Conservation (phyloP, 352 stramenopile genomes). For the Lagenidium giganteum region DNA sequence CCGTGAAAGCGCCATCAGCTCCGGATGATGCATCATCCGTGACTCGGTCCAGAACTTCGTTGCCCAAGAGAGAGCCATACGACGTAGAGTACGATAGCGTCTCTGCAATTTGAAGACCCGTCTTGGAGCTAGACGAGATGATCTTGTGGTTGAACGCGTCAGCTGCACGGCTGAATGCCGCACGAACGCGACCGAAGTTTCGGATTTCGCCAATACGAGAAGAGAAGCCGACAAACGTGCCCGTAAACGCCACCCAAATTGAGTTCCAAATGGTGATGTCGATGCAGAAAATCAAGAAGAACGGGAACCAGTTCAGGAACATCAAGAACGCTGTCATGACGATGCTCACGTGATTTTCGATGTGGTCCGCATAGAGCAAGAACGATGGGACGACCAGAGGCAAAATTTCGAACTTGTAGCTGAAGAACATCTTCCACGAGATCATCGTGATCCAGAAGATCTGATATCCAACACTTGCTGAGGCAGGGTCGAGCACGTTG, state of each 20-base stretch:
- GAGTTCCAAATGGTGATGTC: constrained; percentile 97
- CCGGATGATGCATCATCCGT: constrained; percentile 22
- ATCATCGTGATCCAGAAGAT: constrained; percentile 95
- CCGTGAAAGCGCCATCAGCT: constrained; percentile 14
- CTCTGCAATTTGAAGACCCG: constrained; percentile 43
- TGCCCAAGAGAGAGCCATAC: constrained; percentile 46
- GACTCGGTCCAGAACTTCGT: constrained; percentile 57
- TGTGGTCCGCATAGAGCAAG: constrained; percentile 94
- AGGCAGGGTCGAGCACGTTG: constrained; percentile 93
- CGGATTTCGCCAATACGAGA: constrained; percentile 94
- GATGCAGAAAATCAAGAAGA: constrained; percentile 96
- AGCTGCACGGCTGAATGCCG: constrained; percentile 69
- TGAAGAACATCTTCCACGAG: constrained; percentile 97
- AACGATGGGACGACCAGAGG: constrained; percentile 93
- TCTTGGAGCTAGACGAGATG: constrained; percentile 58
- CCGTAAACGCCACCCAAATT: constrained; percentile 93
- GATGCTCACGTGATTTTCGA: constrained; percentile 73
- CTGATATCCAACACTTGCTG: constrained; percentile 88
- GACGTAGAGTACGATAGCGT: constrained; percentile 19
- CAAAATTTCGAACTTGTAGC: constrained; percentile 97
- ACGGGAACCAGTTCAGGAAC: constrained; percentile 91
- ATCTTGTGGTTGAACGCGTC: constrained; percentile 74
- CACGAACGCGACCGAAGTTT: constrained; percentile 78
- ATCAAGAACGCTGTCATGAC: constrained; percentile 86
- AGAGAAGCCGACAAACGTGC: constrained; percentile 93